Base-by-base conservation (phyloP, 768 basidiomycete genomes). In the Lyophyllum shimeji region DNA sequence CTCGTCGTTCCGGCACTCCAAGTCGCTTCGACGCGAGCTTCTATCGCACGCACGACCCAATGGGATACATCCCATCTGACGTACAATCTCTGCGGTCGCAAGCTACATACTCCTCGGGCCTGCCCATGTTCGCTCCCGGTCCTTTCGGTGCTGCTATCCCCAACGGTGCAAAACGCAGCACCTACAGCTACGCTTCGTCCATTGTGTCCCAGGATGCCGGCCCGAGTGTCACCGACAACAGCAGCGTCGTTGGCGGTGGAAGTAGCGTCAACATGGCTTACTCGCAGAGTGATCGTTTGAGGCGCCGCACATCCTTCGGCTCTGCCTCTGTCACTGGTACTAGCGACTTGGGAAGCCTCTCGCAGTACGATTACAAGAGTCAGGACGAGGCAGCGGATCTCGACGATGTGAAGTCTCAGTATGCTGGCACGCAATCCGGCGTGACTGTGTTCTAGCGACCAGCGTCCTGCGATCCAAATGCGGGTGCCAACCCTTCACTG, bases 61-160 rank as follows among this genome's bases (percentile, higher is more conserved):
- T 95, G 52, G 88, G 90, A 5, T 95, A 95, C 70, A 96, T 98
- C 60, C 94, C 95, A 1, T 93, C 93, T 6, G 97, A 98, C 67
- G 91, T 87, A 21, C 96, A 97, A 68, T 98, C 96, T 2, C 83
- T 98, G 45, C 88, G 94, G 52, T 98, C 96, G 1, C 97, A 99
- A 71, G 95, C 96, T 0, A 95, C 93, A 0, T 95, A 97, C 67
- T 90, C 95, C 1, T 94, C 95, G 9, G 92, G 93, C 23, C 76
- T 96, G 27, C 95, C 94, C 15, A 83, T 91, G 80, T 95, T 95
- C 65, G 79, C 81, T 25, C 80, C 80, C 61, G 84, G 87, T 46
- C 85, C 87, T 11, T 92, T 89, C 65, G 85, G 87, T 45, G 78
- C 86, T 46, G 82, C 82, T 12, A 74, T 85, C 49, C 82, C 85